Evolutionary conservation across 345 rosid genomes (phyloP), one percentile per base, ranked within the genome.

Genomic region (Gossypium herbaceum): DNA sequence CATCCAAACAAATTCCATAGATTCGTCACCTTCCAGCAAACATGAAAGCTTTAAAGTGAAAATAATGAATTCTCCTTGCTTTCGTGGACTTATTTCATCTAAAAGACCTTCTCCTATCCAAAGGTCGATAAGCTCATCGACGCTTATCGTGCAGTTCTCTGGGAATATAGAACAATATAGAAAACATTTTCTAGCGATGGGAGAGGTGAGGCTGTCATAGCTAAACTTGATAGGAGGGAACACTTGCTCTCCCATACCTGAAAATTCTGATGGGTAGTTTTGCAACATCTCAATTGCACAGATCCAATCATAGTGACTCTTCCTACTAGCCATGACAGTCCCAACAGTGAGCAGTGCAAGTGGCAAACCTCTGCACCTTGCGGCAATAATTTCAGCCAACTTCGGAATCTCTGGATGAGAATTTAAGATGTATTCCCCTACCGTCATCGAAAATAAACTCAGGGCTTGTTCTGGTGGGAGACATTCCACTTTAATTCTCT

Each of bases 21-120:
- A 34, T 39, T 61, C 73, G 48, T 52, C 55, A 27, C 1, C 54
- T 34, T 80, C 80, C 3, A 84, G 11, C 9, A 82, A 34, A 67
- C 73, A 64, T 7, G 85, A 73, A 17, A 12, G 60, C 67, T 66
- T 76, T 50, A 78, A 56, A 5, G 8, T 71, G 1, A n/a, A 66
- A 29, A 82, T 20, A 0, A 80, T 10, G 9, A 1, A 5, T 56
- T 51, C 70, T 15, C 52, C 81, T 70, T 4, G 56, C 0, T 17
- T 0, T 10, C 1, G 68, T 51, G 7, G 67, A 15, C 0, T 0
- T 2, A 6, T 9, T 13, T 27, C 68, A 43, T 41, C 29, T 2
- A 85, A 7, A 72, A 78, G 48, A 1, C 85, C 84, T 56, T 80
- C 60, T 12, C 79, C 80, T 17, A 76, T 76, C 82, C 81, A 82